These are phyloP conservation scores for Pyrenophora seminiperda DNA, from an alignment of 2,329 filamentous ascomycete genomes.

Conservation along the genomic window DNA sequence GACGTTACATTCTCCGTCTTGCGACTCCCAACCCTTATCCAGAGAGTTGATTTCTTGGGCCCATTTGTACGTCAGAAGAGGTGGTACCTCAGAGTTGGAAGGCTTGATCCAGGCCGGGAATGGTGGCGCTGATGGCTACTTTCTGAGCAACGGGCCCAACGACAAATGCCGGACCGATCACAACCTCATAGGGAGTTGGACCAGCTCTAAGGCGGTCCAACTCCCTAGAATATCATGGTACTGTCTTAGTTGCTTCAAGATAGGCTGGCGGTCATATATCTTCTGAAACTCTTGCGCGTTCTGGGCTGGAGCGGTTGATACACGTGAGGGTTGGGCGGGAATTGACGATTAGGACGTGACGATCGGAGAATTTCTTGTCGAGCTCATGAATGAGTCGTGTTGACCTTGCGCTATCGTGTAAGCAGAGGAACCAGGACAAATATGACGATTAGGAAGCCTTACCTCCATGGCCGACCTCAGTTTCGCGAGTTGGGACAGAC, in stretches of 20 bases:
- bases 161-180: too few species aligned
- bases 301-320: conserved; percentile 97
- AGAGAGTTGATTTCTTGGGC: conserved; percentile 99
- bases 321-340: conserved; percentile 98
- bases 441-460: conserved; percentile 99
- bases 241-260: too few species aligned
- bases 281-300: too few species aligned
- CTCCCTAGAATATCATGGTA: too few species aligned
- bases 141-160: too few species aligned
- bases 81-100: conserved; percentile 96
- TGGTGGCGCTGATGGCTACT: conserved; percentile 95
- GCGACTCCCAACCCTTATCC: conserved; percentile 90
- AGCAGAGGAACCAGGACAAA: conserved; percentile 99
- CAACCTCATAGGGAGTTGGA: too few species aligned
- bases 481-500: conserved; percentile 98
- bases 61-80: conserved; percentile 96
- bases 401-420: conserved; percentile 97
- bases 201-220: too few species aligned
- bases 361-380: conserved; percentile 99
- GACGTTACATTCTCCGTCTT: conserved; percentile 95
- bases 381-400: conserved; percentile 98
- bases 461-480: conserved; percentile 99
- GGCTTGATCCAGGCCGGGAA: conserved; percentile 98
- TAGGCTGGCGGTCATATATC: too few species aligned
- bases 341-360: conserved; percentile 98